Percentiles rank a stretch among this genome's conserved stretches.
phyloP scores from a whole-genome alignment of 495 filamentous ascomycete species.

The Penicillium atrosanguineum region DNA sequence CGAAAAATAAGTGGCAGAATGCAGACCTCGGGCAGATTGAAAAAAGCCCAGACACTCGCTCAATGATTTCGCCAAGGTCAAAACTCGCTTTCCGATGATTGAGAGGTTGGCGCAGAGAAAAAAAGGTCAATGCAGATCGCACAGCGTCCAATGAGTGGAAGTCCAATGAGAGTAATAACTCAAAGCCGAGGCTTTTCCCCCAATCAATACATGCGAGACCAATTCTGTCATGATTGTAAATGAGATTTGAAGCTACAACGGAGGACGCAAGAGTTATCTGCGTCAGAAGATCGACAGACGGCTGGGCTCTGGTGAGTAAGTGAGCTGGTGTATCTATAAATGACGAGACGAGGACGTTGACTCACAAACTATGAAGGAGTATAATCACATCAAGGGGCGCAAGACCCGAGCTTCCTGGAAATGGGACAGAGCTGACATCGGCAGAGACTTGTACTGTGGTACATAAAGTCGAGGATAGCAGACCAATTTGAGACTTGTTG shows the following conservation, averaged over 20 bases:
- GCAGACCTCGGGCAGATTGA: constrained; percentile 10
- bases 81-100: background rate
- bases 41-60: constrained; percentile 14
- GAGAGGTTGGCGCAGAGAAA: constrained; percentile 6
- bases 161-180: constrained; percentile 21
- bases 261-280: constrained; percentile 16
- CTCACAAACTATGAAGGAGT: constrained; percentile 25
- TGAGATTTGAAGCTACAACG: constrained; percentile 14
- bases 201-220: constrained; percentile 15
- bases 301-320: constrained; percentile 7
- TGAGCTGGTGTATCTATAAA: background rate
- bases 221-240: constrained; percentile 17
- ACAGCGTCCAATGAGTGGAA: constrained; percentile 20
- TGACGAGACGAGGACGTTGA: background rate
- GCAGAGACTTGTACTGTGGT: constrained; percentile 22
- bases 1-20: constrained; percentile 23
- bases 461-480: constrained; percentile 16
- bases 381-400: constrained; percentile 25
- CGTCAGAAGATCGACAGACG: constrained; percentile 12
- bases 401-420: constrained; percentile 11
- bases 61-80: constrained; percentile 11
- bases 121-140: constrained; percentile 9
- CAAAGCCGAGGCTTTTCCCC: constrained; percentile 5
- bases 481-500: constrained; percentile 9
- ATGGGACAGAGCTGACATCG: constrained; percentile 19